phyloP scores from a whole-genome alignment of 768 basidiomycete genomes.

The Xanthoconium purpureum region DNA sequence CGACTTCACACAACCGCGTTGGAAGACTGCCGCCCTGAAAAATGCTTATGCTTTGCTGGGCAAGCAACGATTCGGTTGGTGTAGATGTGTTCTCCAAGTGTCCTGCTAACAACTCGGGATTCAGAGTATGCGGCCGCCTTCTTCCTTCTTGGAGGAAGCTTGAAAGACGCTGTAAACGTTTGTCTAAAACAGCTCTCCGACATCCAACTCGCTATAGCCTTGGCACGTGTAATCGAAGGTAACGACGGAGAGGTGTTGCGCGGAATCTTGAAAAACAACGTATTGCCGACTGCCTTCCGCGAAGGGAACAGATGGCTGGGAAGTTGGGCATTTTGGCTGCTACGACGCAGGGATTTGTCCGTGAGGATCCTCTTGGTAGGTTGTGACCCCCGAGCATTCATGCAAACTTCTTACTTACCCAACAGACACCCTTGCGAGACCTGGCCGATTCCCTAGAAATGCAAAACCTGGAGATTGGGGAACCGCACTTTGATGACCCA shows the following conservation, averaged over 20 bases:
- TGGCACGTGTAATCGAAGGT: slow-evolving; percentile 82
- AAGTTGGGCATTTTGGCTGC: slow-evolving; percentile 95
- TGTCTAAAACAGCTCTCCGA: slow-evolving; percentile 86
- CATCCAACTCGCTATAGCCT: slow-evolving; percentile 84
- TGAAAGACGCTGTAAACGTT: slow-evolving; percentile 90
- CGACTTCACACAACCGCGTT: slow-evolving; percentile 78
- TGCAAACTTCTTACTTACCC: not conserved
- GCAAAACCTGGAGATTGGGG: slow-evolving; percentile 62
- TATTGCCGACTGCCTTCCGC: slow-evolving; percentile 81
- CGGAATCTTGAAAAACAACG: slow-evolving; percentile 65
- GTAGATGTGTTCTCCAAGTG: not conserved
- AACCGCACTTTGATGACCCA: slow-evolving; percentile 91
- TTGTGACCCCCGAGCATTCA: not conserved
- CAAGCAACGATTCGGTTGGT: slow-evolving; percentile 88
- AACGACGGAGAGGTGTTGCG: slow-evolving; percentile 77
- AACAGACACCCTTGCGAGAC: slow-evolving; percentile 73
- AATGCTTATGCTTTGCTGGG: slow-evolving; percentile 91
- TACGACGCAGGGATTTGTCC: slow-evolving; percentile 83
- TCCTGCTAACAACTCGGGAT: slow-evolving; percentile 3
- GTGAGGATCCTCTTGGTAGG: slow-evolving; percentile 87
- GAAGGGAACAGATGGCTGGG: slow-evolving; percentile 91
- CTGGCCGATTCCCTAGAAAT: slow-evolving; percentile 59
- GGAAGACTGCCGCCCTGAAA: slow-evolving; percentile 92
- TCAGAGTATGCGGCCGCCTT: slow-evolving; percentile 98
- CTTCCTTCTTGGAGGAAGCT: slow-evolving; percentile 84